Percentiles rank a stretch among this genome's conserved stretches.
Conservation (phyloP, 768 basidiomycete genomes). For the Russula dissimulans region DNA sequence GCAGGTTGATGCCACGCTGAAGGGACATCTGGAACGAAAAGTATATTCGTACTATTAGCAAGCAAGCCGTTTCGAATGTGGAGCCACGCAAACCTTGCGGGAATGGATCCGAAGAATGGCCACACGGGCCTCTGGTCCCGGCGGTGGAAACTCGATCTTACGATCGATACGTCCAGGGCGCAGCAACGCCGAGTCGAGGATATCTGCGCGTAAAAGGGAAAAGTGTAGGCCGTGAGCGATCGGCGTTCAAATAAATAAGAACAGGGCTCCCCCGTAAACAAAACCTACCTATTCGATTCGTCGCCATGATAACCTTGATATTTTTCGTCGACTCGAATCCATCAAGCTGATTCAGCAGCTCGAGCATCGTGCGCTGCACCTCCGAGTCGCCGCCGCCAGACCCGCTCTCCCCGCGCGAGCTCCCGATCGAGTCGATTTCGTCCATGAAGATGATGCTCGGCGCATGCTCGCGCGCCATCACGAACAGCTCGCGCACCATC, state of each 20-base stretch:
- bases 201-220: slow-evolving; percentile 43
- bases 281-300: slow-evolving; percentile 79
- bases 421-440: slow-evolving; percentile 96
- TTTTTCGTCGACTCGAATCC: slow-evolving; percentile 69
- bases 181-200: slow-evolving; percentile 86
- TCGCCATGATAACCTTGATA: slow-evolving; percentile 92
- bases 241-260: neutral
- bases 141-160: slow-evolving; percentile 98
- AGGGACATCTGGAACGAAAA: slow-evolving; percentile 70
- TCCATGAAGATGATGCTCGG: slow-evolving; percentile 99
- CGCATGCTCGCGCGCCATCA: slow-evolving; percentile 96
- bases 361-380: slow-evolving; percentile 60
- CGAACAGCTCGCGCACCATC: slow-evolving; percentile 96
- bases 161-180: slow-evolving; percentile 93
- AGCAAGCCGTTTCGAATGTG: neutral
- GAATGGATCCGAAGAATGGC: slow-evolving; percentile 97
- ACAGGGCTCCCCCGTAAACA: neutral
- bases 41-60: neutral
- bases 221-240: neutral
- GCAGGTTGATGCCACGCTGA: slow-evolving; percentile 95
- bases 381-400: slow-evolving; percentile 56
- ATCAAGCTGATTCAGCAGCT: slow-evolving; percentile 56
- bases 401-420: slow-evolving; percentile 75
- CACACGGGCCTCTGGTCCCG: slow-evolving; percentile 92
- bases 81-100: slow-evolving; percentile 55